These are phyloP conservation scores for Eucalyptus albens DNA, from an alignment of 345 rosid genomes.

Conservation along the genomic window DNA sequence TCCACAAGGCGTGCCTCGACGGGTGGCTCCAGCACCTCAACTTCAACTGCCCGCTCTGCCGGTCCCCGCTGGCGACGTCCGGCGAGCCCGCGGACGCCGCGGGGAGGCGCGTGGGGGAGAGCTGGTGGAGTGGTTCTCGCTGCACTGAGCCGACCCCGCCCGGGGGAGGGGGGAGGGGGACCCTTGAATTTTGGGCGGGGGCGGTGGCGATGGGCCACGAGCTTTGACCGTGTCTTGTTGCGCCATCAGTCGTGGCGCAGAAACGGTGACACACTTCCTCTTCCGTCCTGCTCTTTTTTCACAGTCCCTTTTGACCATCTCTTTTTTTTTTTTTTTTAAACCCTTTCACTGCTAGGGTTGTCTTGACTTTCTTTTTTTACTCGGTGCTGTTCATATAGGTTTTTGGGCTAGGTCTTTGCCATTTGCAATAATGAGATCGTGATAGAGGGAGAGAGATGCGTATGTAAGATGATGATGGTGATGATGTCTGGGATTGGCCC, in stretches of 20 bases:
- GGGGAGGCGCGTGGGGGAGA: conserved; percentile 42
- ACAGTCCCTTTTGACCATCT: background rate
- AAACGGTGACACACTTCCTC: background rate
- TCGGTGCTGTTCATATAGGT: background rate
- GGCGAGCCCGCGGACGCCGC: conserved; percentile 24
- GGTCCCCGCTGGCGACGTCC: conserved; percentile 33
- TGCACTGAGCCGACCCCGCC: background rate
- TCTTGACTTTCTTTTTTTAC: background rate
- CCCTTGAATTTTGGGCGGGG: background rate
- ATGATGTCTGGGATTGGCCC: background rate
- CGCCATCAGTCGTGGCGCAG: background rate
- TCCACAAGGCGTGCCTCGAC: conserved; percentile 69
- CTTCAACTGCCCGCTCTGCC: conserved; percentile 65
- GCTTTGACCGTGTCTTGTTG: background rate
- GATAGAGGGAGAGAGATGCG: background rate
- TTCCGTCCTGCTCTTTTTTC: background rate
- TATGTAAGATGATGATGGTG: background rate
- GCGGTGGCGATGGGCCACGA: background rate
- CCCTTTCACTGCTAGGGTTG: background rate
- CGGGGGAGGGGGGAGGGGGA: background rate
- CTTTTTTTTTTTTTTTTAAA: too few species aligned
- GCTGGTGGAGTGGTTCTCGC: conserved; percentile 33
- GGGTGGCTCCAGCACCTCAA: conserved; percentile 66
- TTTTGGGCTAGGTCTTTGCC: background rate
- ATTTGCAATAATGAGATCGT: background rate